phyloP scores from a whole-genome alignment of 148 eudicot genomes.

The Chenopodium formosanum region DNA sequence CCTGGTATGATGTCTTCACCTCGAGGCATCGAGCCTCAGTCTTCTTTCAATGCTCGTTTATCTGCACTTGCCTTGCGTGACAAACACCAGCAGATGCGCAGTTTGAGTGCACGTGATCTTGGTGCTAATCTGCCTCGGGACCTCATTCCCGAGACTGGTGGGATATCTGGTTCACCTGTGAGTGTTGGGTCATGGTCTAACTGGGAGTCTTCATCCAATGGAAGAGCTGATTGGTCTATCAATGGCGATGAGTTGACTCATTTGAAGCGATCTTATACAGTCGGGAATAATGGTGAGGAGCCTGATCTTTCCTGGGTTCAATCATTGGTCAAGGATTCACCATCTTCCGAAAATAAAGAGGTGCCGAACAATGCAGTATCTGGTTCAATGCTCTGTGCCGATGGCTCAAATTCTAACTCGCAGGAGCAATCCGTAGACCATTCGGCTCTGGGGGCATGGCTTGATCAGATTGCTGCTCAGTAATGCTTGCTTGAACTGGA shows the following conservation, averaged over 20 bases:
- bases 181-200: conserved; percentile 42
- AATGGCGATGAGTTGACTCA: conserved; percentile 40
- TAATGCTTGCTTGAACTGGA: not conserved
- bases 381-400: conserved; percentile 31
- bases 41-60: conserved; percentile 45
- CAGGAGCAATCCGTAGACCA: conserved; percentile 45
- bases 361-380: conserved; percentile 20
- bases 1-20: conserved; percentile 48
- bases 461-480: conserved; percentile 50
- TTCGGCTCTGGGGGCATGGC: conserved; percentile 53
- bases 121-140: conserved; percentile 40
- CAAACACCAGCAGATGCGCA: conserved; percentile 54
- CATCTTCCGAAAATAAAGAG: conserved; percentile 36
- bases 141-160: conserved; percentile 24
- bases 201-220: conserved; percentile 44
- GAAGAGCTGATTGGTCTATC: conserved; percentile 51
- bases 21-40: conserved; percentile 38
- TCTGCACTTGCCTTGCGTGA: conserved; percentile 40
- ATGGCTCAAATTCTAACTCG: conserved; percentile 33
- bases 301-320: conserved; percentile 67
- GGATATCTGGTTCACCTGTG: conserved; percentile 38
- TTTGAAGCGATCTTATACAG: conserved; percentile 34
- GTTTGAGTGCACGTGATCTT: conserved; percentile 44
- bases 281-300: conserved; percentile 46
- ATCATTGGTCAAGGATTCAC: conserved; percentile 60